Base-by-base conservation (phyloP, 1,139 yeast species). In the Pichia sp. region DNA sequence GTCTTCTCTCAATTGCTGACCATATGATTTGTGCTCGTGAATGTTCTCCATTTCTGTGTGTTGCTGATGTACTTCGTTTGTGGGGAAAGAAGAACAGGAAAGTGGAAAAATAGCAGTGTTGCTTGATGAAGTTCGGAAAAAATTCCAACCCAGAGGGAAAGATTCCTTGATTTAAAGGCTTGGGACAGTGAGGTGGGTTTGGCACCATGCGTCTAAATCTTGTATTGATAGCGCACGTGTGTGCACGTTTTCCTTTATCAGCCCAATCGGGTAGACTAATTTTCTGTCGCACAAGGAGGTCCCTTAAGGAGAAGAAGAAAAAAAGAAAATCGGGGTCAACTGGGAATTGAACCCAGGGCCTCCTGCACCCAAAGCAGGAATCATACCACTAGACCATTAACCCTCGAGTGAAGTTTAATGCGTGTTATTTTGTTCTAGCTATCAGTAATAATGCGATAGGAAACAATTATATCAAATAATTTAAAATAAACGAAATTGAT, bases 361-460 rank as follows among this genome's bases (percentile, higher is more conserved):
- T 65, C 68, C 64, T 66, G 70, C 71, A 68, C 76, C 77, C 78
- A 75, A 75, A 75, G 77, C 78, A 74, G 72, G 78, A 75, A 75
- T 75, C 78, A 75, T 75, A 75, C 79, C 79, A 74, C 77, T 75
- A 58, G 61, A 58, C 61, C 61, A 58, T 57, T 47, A 40, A 47
- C 50, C 50, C 50, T 46, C 30, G 23, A 47, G 7, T 10, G 10
- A 34, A 6, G 36, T 26, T 8, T 8, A 1, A 15, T 2, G 11
- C 5, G 23, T 19, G 23, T 19, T 19, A 2, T 3, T 19, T 19
- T 19, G 23, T 19, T 19, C 3, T 19, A 19, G 23, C 3, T 19
- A 19, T 19, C 23, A 19, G 23, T 19, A 19, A 19, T 2, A 2
- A 19, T 3, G 23, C 3, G 23, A 19, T 3, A 19, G n/a, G n/a